Base-by-base conservation (phyloP, 306 rosid genomes). In the Ceratonia siliqua region DNA sequence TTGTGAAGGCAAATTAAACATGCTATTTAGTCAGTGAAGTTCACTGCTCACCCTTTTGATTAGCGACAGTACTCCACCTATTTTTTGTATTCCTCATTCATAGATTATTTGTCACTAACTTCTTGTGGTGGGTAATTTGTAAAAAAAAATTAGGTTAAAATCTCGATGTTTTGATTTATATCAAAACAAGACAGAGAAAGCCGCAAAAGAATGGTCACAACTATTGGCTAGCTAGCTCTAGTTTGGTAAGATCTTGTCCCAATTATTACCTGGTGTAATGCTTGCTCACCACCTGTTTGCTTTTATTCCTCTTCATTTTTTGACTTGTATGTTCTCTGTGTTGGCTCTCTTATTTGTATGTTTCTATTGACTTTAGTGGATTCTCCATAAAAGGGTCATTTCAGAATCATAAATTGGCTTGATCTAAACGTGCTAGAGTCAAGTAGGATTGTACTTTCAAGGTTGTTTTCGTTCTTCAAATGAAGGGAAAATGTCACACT, bases 191-290 rank as follows among this genome's bases (percentile, higher is more conserved):
- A n/a, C n/a, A n/a, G 73, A 12, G 65, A 78, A 83, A 33, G 70
- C 70, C 72, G 48, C 61, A 6, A 72, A 75, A 24, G 30, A 54
- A n/a, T 59, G 58, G 75, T 68, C 68, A 11, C 76, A 43, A 24
- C 22, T 46, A n/a, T n/a, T n/a, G n/a, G 21, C 46, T 79, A 2
- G 78, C 63, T 46, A 63, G 18, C 61, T 75, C 53, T 33, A 32
- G 80, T 83, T 86, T 82, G 87, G 89, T 86, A 68, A 74, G 87
- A 86, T 80, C 42, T 79, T 50, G 82, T 80, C 82, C 58, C 46
- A 80, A 82, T 80, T 83, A 82, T 79, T 80, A 33, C 45, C 35
- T 39, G 13, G 62, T 79, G 41, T 36, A 63, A 12, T 75, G 76
- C 67, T 43, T 75, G 30, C 8, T 39, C 41, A 48, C 83, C 78